Base-by-base conservation (phyloP, 1,139 yeast species). In the Komagataea norvegica region DNA sequence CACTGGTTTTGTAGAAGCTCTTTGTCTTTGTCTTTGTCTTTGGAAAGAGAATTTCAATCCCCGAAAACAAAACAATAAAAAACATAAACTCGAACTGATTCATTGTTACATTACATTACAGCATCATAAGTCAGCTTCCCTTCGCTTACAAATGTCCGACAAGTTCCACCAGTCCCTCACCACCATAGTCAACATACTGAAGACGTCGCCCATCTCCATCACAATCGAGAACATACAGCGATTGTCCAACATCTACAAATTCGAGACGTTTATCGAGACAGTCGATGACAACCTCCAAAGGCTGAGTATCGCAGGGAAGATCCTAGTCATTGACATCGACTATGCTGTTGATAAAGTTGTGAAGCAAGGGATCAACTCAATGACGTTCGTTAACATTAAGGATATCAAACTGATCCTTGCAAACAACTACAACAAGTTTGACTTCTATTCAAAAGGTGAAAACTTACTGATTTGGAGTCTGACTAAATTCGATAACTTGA, bases 261-360 rank as follows among this genome's bases (percentile, higher is more conserved):
- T 52, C 29, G 57, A 52, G 24, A 49, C 53, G 1, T 52, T 50
- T 25, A 44, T 41, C 8, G 57, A 52, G 21, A 30, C 38, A 4
- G 34, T 48, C 6, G 30, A 40, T 22, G 37, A 37, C 5, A 37
- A 33, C 13, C 23, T 37, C n/a, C 40, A 44, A 11, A 37, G 54
- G 19, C 33, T 52, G 13, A 47, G 53, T 19, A 50, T 52, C n/a
- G 56, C 54, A 16, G 57, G 55, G 3, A 51, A 51, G 41, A 51
- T 52, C 21, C 31, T 52, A 5, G 55, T 51, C 9, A 47, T 51
- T 10, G 57, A 52, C 27, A 47, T 52, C 17, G 57, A 51, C 29
- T 51, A 45, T 27, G 37, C 36, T 8, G 48, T 47, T 17, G 25
- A 30, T 2, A 31, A 33, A 5, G 8, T 28, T 2, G 36, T 36